A percentile compares a stretch with the other conserved stretches of the same genome.
These are phyloP conservation scores for Canna indica DNA, from an alignment of 176 grass and related monocot species.

Conservation along the genomic window DNA sequence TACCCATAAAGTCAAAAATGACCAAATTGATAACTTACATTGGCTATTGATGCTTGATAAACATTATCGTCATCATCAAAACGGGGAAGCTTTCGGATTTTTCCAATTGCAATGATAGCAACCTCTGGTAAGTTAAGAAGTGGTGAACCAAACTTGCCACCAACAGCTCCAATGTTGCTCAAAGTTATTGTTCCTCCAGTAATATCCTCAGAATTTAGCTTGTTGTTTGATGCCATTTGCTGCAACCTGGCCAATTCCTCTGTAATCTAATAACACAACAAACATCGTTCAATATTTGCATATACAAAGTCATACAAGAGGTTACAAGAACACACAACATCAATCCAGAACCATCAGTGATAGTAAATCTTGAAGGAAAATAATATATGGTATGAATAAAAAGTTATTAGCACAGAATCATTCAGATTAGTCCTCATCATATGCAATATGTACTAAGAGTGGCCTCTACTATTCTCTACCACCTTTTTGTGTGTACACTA, in stretches of 20 bases:
- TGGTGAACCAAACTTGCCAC: conserved; percentile 92
- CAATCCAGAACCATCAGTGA: not conserved
- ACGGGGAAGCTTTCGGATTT: conserved; percentile 71
- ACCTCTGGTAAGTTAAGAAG: conserved; percentile 94
- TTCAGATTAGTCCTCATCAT: not conserved
- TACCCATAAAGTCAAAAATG: conserved; percentile 9
- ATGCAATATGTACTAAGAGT: not conserved
- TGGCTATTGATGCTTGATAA: conserved; percentile 67
- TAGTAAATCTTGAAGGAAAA: no score
- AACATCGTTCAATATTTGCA: not conserved
- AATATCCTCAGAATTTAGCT: conserved; percentile 56
- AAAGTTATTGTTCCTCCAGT: conserved; percentile 79
- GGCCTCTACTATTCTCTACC: not conserved
- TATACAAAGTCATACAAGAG: not conserved
- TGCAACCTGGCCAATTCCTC: conserved; percentile 69
- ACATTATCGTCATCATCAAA: conserved; percentile 51
- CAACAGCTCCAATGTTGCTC: conserved; percentile 93
- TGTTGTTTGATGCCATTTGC: conserved; percentile 61
- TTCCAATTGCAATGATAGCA: conserved; percentile 83
- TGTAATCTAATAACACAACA: conserved; percentile 52
- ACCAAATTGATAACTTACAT: conserved; percentile 31
- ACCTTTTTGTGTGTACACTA: not conserved
- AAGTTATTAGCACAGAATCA: not conserved
- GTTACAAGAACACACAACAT: not conserved
- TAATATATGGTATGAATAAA: not conserved